phyloP scores from a whole-genome alignment of 441 rosid species.

The Populus hybrid region DNA sequence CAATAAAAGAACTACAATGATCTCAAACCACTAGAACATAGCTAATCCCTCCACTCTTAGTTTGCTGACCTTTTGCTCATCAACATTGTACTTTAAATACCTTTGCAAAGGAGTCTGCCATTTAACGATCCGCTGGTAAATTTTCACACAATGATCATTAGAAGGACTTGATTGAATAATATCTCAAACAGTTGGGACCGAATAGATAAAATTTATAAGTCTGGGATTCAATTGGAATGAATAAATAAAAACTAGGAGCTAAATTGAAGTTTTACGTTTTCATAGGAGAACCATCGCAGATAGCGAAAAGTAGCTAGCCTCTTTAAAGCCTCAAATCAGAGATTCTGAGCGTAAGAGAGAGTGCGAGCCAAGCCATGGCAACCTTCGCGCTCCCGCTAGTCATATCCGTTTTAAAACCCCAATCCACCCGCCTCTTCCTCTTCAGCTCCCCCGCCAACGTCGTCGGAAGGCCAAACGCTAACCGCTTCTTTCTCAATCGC shows the following conservation, averaged over 20 bases:
- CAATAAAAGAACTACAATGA: too few relatives aligned
- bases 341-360: background rate
- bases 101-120: too few relatives aligned
- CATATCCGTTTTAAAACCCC: constrained; percentile 59
- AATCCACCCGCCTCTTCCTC: constrained; percentile 29
- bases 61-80: too few relatives aligned
- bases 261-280: too few relatives aligned
- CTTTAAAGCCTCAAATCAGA: constrained; percentile 14
- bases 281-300: background rate
- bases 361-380: constrained; percentile 45
- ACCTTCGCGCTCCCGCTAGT: constrained; percentile 61
- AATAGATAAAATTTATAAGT: too few relatives aligned
- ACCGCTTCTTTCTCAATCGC: constrained; percentile 27
- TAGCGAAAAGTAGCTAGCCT: constrained; percentile 15
- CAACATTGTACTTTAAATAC: background rate
- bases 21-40: too few relatives aligned
- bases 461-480: constrained; percentile 18
- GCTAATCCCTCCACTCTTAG: too few relatives aligned
- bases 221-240: too few relatives aligned
- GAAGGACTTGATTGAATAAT: too few relatives aligned
- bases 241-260: too few relatives aligned
- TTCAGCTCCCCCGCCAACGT: constrained; percentile 20
- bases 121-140: background rate
- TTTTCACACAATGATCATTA: too few relatives aligned
- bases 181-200: too few relatives aligned